Evolutionary conservation across 2,329 filamentous ascomycete species (phyloP).

Genomic region (Pseudocercospora macadamiae): DNA sequence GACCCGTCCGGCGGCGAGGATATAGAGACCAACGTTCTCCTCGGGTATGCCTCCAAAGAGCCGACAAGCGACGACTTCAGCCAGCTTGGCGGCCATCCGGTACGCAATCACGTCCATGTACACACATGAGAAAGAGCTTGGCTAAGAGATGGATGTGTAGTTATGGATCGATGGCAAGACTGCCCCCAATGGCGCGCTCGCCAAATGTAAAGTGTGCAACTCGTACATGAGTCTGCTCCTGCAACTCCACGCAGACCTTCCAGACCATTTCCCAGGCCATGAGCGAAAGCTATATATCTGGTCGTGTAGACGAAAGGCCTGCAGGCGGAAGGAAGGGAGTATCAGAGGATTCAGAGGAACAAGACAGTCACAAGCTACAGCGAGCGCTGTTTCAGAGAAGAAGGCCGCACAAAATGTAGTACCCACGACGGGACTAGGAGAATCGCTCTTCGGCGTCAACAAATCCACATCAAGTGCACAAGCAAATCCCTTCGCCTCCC

Average conservation of each 20-base stretch:
- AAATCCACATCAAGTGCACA: conserved; percentile 46
- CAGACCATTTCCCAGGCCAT: conserved; percentile 81
- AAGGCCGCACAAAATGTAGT: conserved; percentile 37
- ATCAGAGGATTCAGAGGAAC: conserved; percentile 75
- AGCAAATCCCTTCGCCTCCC: conserved; percentile 65
- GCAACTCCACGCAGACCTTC: conserved; percentile 88
- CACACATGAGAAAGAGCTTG: conserved; percentile 9
- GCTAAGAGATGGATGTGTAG: conserved; percentile 50
- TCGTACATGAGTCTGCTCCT: conserved; percentile 80
- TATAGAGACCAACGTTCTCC: conserved; percentile 81
- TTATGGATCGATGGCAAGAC: conserved; percentile 78
- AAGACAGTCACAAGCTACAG: conserved; percentile 46
- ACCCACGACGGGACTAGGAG: conserved; percentile 56
- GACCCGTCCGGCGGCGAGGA: conserved; percentile 75
- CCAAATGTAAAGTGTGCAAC: conserved; percentile 86
- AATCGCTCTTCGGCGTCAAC: conserved; percentile 67
- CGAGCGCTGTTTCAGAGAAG: conserved; percentile 32
- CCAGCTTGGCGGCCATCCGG: conserved; percentile 83
- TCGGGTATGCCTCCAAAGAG: conserved; percentile 86
- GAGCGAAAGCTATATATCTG: conserved; percentile 88
- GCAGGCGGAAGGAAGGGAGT: conserved; percentile 80
- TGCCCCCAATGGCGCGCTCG: conserved; percentile 74
- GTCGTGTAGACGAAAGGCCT: conserved; percentile 75
- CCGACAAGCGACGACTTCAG: conserved; percentile 80
- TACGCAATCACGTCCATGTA: conserved; percentile 56